A percentile compares a stretch with the other conserved stretches of the same genome.
These are phyloP conservation scores for Solanum hybrid DNA, from an alignment of 305 asterid species.

Conservation along the genomic window DNA sequence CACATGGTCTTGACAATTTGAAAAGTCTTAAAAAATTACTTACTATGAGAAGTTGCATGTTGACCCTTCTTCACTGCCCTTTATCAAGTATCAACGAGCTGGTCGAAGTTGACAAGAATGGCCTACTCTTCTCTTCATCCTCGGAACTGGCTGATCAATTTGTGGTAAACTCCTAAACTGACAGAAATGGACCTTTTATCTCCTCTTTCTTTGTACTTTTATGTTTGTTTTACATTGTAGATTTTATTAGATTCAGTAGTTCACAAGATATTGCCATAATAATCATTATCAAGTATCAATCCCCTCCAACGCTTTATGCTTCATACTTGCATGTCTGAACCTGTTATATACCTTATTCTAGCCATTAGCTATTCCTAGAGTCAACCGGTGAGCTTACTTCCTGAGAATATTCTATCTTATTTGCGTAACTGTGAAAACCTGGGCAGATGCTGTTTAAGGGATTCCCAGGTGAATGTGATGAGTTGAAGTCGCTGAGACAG, in stretches of 20 bases:
- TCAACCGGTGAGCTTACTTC: not conserved
- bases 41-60: not conserved
- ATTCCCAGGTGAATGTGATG: conserved; percentile 59
- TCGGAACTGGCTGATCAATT: conserved; percentile 88
- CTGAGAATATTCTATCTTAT: not conserved
- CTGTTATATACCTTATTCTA: not conserved
- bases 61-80: conserved; percentile 10
- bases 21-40: not conserved
- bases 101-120: conserved; percentile 76
- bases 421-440: conserved; percentile 2
- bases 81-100: conserved; percentile 74
- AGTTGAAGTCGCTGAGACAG: conserved; percentile 49
- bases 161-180: conserved; percentile 45
- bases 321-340: not conserved
- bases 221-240: not conserved
- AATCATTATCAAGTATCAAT: not conserved
- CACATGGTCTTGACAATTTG: not conserved
- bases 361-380: not conserved
- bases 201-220: not conserved
- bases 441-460: conserved; percentile 75
- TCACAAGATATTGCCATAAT: not conserved
- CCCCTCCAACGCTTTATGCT: not conserved
- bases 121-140: conserved; percentile 85
- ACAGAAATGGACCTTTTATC: not conserved
- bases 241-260: not conserved